phyloP scores from a whole-genome alignment of 2,329 filamentous ascomycete species.

The Exophiala viscosa region DNA sequence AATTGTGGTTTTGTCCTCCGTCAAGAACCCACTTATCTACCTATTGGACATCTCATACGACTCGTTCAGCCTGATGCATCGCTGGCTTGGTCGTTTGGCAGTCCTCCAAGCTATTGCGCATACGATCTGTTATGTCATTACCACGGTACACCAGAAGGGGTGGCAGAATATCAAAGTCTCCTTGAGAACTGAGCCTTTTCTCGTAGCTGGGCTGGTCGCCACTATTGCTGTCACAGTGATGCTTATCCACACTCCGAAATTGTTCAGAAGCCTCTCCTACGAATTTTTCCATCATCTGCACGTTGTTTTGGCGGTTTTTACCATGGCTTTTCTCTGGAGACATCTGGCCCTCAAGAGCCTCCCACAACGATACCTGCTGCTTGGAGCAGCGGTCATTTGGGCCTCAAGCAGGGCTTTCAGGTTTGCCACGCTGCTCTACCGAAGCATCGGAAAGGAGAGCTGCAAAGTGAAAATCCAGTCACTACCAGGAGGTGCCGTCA shows the following conservation, averaged over 20 bases:
- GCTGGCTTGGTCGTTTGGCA: slow-evolving; percentile 72
- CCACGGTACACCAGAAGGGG: slow-evolving; percentile 52
- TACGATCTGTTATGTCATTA: slow-evolving; percentile 68
- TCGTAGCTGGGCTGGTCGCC: slow-evolving; percentile 42
- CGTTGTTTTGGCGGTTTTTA: slow-evolving; percentile 67
- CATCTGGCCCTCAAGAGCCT: slow-evolving; percentile 62
- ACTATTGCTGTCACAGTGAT: slow-evolving; percentile 62
- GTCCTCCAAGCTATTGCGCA: slow-evolving; percentile 68
- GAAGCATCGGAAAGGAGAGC: slow-evolving; percentile 57
- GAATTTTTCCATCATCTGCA: slow-evolving; percentile 91
- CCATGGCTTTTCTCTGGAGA: slow-evolving; percentile 69
- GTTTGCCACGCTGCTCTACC: slow-evolving; percentile 60
- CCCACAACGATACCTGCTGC: slow-evolving; percentile 69
- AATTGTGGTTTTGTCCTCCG: slow-evolving; percentile 40
- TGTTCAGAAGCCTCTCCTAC: slow-evolving; percentile 90
- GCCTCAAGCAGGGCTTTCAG: slow-evolving; percentile 64
- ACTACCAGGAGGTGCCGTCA: slow-evolving; percentile 65
- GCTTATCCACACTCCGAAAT: slow-evolving; percentile 67
- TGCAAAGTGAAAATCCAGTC: slow-evolving; percentile 65
- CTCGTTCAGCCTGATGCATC: slow-evolving; percentile 60
- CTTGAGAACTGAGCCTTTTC: slow-evolving; percentile 32
- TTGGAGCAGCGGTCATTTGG: slow-evolving; percentile 75
- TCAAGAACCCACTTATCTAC: slow-evolving; percentile 43
- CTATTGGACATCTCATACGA: slow-evolving; percentile 43
- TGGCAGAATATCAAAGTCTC: slow-evolving; percentile 36